Evolutionary conservation across 2,329 filamentous ascomycete species (phyloP), one percentile per base, ranked within the genome.

Genomic region (Ophiosphaerella herpotricha): DNA sequence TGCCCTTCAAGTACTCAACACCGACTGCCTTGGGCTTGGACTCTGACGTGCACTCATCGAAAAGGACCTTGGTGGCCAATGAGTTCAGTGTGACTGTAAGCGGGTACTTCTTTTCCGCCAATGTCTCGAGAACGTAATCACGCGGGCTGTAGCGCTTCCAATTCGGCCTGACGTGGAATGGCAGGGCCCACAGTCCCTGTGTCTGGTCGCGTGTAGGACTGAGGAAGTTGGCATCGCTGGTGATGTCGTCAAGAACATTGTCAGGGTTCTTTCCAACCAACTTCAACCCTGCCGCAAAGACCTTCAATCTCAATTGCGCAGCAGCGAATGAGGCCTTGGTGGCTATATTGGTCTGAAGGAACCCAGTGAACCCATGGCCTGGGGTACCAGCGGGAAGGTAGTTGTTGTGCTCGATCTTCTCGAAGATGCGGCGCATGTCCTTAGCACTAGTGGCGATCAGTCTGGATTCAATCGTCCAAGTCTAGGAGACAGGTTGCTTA

Each of bases 1-100:
- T 61, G 1, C 75, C 75, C 7, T 67, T 57, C 2, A 78, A 44
- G 36, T 73, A 77, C 43, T 78, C 76, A 14, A 79, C 75, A 26
- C 76, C 78, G 12, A 69, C 71, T 4, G 75, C 72, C 54, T 60
- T 60, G 23, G 72, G 72, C 32, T 57, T 61, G 52, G 58, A 44
- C n/a, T 16, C 40, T 16, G 53, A 46, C 23, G 37, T 18, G 33
- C 55, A 58, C 4, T 52, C 48, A 4, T 74, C 66, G 50, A 78
- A 77, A 29, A 64, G 57, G 16, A 77, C 57, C 51, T 73, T 75
- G 7, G 74, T 77, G 2, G 72, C 71, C 43, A 77, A 56, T 2
- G 66, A 73, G 58, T 72, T 66, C 3, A 74, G 69, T 59, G 52
- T 71, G 57, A 59, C 43, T 33, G 52, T 33, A 3, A 64, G 51